A percentile compares a stretch with the other conserved stretches of the same genome.
These are phyloP conservation scores for Aspergillus awamori DNA, from an alignment of 2,329 filamentous ascomycete genomes.

Conservation along the genomic window DNA sequence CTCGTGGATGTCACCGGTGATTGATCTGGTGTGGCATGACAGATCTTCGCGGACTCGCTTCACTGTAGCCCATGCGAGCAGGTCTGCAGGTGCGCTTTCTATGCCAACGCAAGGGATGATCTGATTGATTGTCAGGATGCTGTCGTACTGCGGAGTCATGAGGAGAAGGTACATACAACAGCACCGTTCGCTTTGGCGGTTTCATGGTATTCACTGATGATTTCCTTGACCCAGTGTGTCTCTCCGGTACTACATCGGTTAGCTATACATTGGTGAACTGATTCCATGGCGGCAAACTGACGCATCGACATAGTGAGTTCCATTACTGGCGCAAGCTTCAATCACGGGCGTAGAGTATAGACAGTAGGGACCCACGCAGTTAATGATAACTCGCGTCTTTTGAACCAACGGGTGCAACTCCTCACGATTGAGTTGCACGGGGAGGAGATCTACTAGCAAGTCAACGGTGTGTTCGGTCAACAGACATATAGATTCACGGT, in stretches of 20 bases:
- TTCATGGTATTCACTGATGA: constrained; percentile 64
- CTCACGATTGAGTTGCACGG: constrained; percentile 51
- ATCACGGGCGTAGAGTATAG: constrained; percentile 66
- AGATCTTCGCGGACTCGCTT: constrained; percentile 57
- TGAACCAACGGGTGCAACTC: constrained; percentile 56
- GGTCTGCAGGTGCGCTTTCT: constrained; percentile 64
- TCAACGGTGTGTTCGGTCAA: constrained; percentile 6
- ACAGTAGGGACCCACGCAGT: constrained; percentile 65
- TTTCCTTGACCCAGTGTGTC: constrained; percentile 64
- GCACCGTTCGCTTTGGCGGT: constrained; percentile 62
- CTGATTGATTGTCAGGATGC: constrained; percentile 29
- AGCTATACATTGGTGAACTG: neutral
- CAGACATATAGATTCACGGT: neutral
- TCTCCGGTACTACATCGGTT: constrained; percentile 58
- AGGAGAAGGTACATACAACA: constrained; percentile 50
- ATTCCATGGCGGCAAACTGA: constrained; percentile 27
- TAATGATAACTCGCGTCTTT: constrained; percentile 62
- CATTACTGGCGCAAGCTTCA: constrained; percentile 64
- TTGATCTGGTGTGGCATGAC: constrained; percentile 53
- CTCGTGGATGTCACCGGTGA: constrained; percentile 57
- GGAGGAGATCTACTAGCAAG: constrained; percentile 45
- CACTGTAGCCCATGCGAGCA: constrained; percentile 56
- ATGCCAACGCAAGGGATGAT: constrained; percentile 64
- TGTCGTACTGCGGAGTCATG: neutral
- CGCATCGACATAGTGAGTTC: constrained; percentile 70